Conservation (phyloP, 768 basidiomycete species). For the Strobilomyces echinocephalus region DNA sequence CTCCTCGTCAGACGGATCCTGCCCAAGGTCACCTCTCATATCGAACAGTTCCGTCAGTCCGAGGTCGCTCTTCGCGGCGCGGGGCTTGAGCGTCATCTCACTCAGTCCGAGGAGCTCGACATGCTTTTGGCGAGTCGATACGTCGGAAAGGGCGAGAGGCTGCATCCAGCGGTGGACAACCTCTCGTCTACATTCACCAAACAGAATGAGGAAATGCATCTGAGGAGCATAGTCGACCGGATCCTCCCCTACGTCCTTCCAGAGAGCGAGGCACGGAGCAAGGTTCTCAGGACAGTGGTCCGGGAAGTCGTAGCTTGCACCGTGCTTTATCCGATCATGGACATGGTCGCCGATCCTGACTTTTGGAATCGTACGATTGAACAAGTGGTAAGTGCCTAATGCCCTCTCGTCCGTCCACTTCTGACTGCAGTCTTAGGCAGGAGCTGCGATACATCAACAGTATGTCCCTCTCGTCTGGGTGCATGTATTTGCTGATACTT, state of each 20-base stretch:
- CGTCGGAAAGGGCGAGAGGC: constrained; percentile 54
- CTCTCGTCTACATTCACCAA: constrained; percentile 84
- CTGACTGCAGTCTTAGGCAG: constrained; percentile 40
- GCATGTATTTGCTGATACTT: constrained; percentile 2
- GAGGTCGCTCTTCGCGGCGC: constrained; percentile 83
- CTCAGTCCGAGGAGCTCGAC: constrained; percentile 88
- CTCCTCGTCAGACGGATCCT: constrained; percentile 79
- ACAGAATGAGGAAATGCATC: constrained; percentile 85
- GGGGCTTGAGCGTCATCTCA: constrained; percentile 73
- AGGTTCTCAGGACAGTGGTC: constrained; percentile 64
- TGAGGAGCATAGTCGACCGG: constrained; percentile 64
- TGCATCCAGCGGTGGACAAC: constrained; percentile 86
- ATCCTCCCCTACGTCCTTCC: constrained; percentile 73
- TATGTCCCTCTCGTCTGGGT: constrained; percentile 24
- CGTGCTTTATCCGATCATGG: constrained; percentile 81
- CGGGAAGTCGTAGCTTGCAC: constrained; percentile 81
- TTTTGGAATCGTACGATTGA: constrained; percentile 95
- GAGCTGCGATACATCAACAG: constrained; percentile 68
- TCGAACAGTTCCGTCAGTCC: constrained; percentile 87
- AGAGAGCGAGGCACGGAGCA: constrained; percentile 66
- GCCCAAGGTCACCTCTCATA: constrained; percentile 84
- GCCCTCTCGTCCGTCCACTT: not conserved
- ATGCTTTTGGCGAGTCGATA: constrained; percentile 81
- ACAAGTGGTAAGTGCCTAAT: constrained; percentile 65
- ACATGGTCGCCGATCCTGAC: constrained; percentile 92